Evolutionary conservation across 2,329 filamentous ascomycete species (phyloP), one percentile per base, ranked within the genome.

Genomic region (Colletotrichum camelliae): DNA sequence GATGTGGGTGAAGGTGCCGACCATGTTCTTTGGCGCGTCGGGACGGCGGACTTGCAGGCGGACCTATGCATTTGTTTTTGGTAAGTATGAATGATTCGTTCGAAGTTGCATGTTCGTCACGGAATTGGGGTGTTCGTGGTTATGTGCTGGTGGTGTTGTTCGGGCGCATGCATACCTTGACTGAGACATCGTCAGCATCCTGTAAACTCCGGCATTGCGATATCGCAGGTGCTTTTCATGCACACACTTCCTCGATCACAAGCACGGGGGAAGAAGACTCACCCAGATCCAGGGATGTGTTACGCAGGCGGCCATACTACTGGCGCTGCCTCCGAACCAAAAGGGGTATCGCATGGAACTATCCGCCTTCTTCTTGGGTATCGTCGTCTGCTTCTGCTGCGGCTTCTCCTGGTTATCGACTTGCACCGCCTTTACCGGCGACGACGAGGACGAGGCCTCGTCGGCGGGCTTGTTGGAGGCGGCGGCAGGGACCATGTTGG

Each of bases 301-400:
- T 65, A 98, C 94, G 80, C 93, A 93, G 60, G 96, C 96, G 48
- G 96, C 96, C 88, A 97, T 93, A 83, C 95, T 97, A 82, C 95
- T 97, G 67, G 96, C 96, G 83, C 95, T 98, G 72, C 97, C 97
- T 78, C 97, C 97, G 84, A 99, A 98, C 97, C 96, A 98, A 86
- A 96, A 96, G 12, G 94, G 94, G 86, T 96, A 96, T 77, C 87
- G 86, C 57, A 90, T 83, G 4, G 86, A 78, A 37, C 79, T 83
- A 77, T 83, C 81, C 77, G 86, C 86, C 81, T 87, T 85, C 79
- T 85, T 83, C 72, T 81, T 80, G 37, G 77, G 74, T 43, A 35
- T 69, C 15, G 70, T 37, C 70, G 39, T 55, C 60, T 72, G 74
- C 67, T 61, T 35, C 65, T 75, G 62, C 27, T 48, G 72, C 62